Evolutionary conservation across 2,329 filamentous ascomycete genomes (phyloP).

Genomic region (Colletotrichum liriopes): DNA sequence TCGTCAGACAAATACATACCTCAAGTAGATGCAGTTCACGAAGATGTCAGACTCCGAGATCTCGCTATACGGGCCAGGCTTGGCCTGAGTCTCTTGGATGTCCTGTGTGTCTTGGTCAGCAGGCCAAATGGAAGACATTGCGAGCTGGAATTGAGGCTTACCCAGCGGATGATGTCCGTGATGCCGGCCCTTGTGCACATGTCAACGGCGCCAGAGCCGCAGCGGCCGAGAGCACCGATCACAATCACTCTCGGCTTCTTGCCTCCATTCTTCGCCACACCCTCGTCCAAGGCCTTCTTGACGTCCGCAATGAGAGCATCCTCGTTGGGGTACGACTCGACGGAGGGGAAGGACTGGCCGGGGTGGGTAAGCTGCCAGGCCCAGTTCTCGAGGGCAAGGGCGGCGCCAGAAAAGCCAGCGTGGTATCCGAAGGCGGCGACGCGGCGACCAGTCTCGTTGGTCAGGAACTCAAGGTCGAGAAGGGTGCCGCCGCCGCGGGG

Average conservation of each 20-base stretch:
- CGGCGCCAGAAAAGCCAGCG: constrained; percentile 83
- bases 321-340: constrained; percentile 82
- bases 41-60: constrained; percentile 84
- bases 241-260: constrained; percentile 81
- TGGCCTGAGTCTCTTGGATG: constrained; percentile 80
- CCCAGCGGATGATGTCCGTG: constrained; percentile 63
- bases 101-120: constrained; percentile 75
- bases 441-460: constrained; percentile 77
- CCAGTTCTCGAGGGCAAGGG: constrained; percentile 85
- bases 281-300: constrained; percentile 78
- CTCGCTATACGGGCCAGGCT: constrained; percentile 83
- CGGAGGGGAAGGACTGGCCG: constrained; percentile 75
- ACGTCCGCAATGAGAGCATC: constrained; percentile 80
- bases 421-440: constrained; percentile 82
- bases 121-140: background rate
- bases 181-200: constrained; percentile 83
- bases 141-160: constrained; percentile 46
- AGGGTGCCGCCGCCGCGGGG: constrained; percentile 82
- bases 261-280: constrained; percentile 76
- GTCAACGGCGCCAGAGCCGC: constrained; percentile 88
- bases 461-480: constrained; percentile 90
- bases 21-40: constrained; percentile 91
- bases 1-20: background rate
- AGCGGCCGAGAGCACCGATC: constrained; percentile 88
- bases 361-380: constrained; percentile 84